Evolutionary conservation across 208 protist species (phyloP).

Genomic region (Angomonas deanei): DNA sequence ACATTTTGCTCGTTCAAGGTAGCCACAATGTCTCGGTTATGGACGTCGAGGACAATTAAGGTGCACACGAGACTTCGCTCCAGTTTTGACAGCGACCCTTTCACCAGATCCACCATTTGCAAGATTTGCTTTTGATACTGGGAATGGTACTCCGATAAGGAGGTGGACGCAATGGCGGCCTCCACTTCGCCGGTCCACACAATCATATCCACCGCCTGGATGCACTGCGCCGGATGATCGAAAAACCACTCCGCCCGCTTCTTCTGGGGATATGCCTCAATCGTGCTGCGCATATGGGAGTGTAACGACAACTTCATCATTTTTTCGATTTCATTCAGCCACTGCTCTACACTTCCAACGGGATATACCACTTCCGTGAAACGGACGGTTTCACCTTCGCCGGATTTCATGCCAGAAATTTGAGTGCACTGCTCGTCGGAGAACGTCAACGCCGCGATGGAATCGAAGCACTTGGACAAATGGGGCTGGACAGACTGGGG

Average conservation of each 20-base stretch:
- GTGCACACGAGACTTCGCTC: slow-evolving; percentile 91
- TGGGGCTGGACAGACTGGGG: slow-evolving; percentile 94
- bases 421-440: slow-evolving; percentile 64
- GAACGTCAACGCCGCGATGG: slow-evolving; percentile 88
- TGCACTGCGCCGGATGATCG: slow-evolving; percentile 91
- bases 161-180: slow-evolving; percentile 49
- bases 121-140: slow-evolving; percentile 85
- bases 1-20: slow-evolving; percentile 57
- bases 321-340: slow-evolving; percentile 91
- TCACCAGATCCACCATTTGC: slow-evolving; percentile 88
- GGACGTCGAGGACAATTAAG: slow-evolving; percentile 95
- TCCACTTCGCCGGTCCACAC: slow-evolving; percentile 92
- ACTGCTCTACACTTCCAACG: slow-evolving; percentile 92
- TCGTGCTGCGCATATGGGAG: slow-evolving; percentile 78
- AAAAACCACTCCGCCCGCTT: slow-evolving; percentile 90
- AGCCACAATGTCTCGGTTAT: slow-evolving; percentile 95
- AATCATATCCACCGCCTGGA: slow-evolving; percentile 93
- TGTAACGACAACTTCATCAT: slow-evolving; percentile 91
- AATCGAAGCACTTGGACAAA: slow-evolving; percentile 96
- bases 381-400: slow-evolving; percentile 87
- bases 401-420: slow-evolving; percentile 88
- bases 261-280: slow-evolving; percentile 61
- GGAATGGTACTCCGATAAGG: slow-evolving; percentile 63
- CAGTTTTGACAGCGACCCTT: slow-evolving; percentile 78
- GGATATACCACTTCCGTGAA: slow-evolving; percentile 86